A percentile compares a stretch with the other conserved stretches of the same genome.
phyloP scores from a whole-genome alignment of 2,329 filamentous ascomycete species.

The Tolypocladium ovalisporum region DNA sequence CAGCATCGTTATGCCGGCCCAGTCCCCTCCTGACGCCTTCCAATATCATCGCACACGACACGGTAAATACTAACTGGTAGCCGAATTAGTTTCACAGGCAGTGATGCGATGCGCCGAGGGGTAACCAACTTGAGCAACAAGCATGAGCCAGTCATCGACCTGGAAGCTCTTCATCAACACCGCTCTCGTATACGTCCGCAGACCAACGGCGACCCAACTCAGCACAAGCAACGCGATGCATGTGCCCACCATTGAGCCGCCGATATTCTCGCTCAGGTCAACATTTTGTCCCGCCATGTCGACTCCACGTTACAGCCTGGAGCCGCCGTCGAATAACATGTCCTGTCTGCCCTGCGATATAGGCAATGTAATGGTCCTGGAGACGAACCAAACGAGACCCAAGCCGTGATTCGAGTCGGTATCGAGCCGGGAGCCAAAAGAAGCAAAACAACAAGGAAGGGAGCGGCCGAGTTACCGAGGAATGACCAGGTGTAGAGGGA shows the following conservation, averaged over 20 bases:
- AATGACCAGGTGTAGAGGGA: background rate
- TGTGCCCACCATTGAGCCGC: conserved; percentile 22
- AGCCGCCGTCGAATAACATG: background rate
- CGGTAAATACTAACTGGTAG: conserved; percentile 31
- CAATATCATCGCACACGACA: conserved; percentile 35
- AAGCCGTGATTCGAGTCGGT: background rate
- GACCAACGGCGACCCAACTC: conserved; percentile 29
- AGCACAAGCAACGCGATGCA: conserved; percentile 25
- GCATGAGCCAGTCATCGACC: conserved; percentile 44
- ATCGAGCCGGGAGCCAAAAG: background rate
- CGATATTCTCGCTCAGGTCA: conserved; percentile 27
- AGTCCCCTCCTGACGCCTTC: conserved; percentile 30
- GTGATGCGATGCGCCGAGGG: background rate
- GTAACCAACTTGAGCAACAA: conserved; percentile 30
- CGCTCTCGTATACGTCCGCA: conserved; percentile 32
- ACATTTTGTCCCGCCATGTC: conserved; percentile 21
- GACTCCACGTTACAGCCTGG: background rate
- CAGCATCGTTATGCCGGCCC: conserved; percentile 34
- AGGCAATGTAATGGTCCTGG: background rate
- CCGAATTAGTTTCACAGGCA: background rate
- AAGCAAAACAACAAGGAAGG: background rate
- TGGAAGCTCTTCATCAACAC: conserved; percentile 33
- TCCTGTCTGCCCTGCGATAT: background rate
- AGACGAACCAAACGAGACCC: too few relatives aligned
- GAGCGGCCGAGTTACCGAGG: background rate